phyloP scores from a whole-genome alignment of 2,329 filamentous ascomycete species.

The Phoma sp. region DNA sequence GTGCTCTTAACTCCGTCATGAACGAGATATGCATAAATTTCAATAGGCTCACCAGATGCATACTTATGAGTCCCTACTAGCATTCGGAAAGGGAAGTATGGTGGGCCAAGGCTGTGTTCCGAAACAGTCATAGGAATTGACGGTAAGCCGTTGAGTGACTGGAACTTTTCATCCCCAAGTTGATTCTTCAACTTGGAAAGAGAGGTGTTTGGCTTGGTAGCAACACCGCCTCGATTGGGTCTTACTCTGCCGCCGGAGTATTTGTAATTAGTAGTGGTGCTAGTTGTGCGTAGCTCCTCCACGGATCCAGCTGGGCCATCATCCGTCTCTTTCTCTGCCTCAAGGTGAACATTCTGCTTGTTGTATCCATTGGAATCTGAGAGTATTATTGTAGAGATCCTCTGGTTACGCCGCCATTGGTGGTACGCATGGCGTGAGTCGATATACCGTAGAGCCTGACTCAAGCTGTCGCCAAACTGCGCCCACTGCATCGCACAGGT shows the following conservation, averaged over 20 bases:
- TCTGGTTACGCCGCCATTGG: conserved; percentile 11
- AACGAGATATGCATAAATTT: conserved; percentile 1
- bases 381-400: neutral
- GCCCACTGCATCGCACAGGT: conserved; percentile 15
- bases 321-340: neutral
- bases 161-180: conserved; percentile 1
- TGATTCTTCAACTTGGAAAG: neutral
- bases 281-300: neutral
- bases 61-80: neutral
- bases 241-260: neutral
- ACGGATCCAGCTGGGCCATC: neutral
- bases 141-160: neutral
- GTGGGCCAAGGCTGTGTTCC: neutral
- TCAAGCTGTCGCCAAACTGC: conserved; percentile 9
- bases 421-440: conserved; percentile 1
- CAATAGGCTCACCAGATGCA: neutral
- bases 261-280: neutral
- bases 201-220: conserved; percentile 3
- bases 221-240: neutral
- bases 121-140: neutral
- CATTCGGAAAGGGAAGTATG: conserved; percentile 8
- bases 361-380: neutral
- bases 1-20: neutral
- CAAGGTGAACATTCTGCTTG: too few relatives aligned
- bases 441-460: conserved; percentile 14